Base-by-base conservation (phyloP, 495 filamentous ascomycete species). In the Trichoderma orchidacearum region DNA sequence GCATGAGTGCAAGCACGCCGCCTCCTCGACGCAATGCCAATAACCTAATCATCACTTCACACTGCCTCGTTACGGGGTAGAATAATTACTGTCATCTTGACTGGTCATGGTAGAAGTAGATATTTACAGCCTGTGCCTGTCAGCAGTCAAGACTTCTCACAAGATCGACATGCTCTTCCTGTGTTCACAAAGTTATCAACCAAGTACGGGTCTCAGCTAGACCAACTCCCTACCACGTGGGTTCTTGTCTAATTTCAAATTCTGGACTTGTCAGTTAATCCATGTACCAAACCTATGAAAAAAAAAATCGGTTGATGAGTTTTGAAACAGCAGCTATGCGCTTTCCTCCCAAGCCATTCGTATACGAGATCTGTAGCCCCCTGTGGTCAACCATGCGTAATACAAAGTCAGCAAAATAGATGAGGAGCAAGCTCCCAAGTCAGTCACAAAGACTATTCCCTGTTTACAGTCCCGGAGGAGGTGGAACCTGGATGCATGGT, bases 401-500 rank as follows among this genome's bases (percentile, higher is more conserved):
- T 48, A 27, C 41, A 48, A 27, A 48, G 41, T 48, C 41, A 48
- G 41, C 41, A 48, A 25, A 48, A 48, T 23, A 48, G 27, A 48
- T 9, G 41, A 48, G 41, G 23, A 48, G 41, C 21, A 27, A 48
- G 41, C 41, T 48, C 41, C 12, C 27, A 48, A 12, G 41, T 48
- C 41, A 48, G 41, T 48, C 21, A 27, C 15, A 23, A 23, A 48
- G 41, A 48, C 18, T 48, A 25, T 27, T 48, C 41, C 21, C n/a
- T n/a, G n/a, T 17, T 60, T 56, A 80, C 53, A 81, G 71, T 3
- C 78, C 78, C n/a, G 78, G 78, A 12, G 78, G 78, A 31, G 78
- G 78, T 11, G 77, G 77, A 8, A 80, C 75, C 76, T 79, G 57
- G 51, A 2, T 25, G 18, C 6, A 5, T 23, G 6, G 21, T 23